Evolutionary conservation across 2,329 filamentous ascomycete genomes (phyloP).

Genomic region (Hypoxylon sp.): DNA sequence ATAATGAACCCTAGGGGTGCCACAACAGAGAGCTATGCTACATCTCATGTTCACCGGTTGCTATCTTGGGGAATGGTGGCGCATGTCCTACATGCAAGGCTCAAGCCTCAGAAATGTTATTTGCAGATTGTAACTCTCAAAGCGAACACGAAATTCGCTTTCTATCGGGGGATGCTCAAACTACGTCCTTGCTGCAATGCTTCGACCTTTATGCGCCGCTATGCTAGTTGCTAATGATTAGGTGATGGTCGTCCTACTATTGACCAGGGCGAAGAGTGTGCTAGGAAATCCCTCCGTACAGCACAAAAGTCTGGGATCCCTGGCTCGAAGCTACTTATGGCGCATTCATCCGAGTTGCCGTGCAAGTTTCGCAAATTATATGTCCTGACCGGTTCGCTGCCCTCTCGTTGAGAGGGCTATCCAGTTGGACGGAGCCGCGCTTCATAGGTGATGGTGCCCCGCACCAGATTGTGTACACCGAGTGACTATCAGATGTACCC

Average conservation of each 20-base stretch:
- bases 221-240: not conserved
- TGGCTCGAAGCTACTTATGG: not conserved
- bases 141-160: not conserved
- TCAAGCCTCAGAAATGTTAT: not conserved
- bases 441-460: constrained; percentile 3
- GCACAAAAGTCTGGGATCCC: not conserved
- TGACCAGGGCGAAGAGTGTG: not conserved
- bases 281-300: not conserved
- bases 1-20: not conserved
- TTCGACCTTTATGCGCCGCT: not conserved
- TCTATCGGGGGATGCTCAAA: not conserved
- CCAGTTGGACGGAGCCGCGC: constrained; percentile 11
- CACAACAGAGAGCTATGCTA: not conserved
- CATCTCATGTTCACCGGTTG: not conserved
- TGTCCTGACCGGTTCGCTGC: not conserved
- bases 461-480: not conserved
- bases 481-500: not conserved
- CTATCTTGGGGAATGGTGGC: not conserved
- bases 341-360: not conserved
- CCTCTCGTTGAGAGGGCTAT: not conserved
- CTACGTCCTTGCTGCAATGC: not conserved
- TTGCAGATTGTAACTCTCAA: not conserved
- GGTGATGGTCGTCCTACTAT: not conserved
- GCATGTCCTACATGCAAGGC: not conserved
- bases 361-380: not conserved